phyloP scores from a whole-genome alignment of 2,329 filamentous ascomycete species.

The Cordyceps cicadae region DNA sequence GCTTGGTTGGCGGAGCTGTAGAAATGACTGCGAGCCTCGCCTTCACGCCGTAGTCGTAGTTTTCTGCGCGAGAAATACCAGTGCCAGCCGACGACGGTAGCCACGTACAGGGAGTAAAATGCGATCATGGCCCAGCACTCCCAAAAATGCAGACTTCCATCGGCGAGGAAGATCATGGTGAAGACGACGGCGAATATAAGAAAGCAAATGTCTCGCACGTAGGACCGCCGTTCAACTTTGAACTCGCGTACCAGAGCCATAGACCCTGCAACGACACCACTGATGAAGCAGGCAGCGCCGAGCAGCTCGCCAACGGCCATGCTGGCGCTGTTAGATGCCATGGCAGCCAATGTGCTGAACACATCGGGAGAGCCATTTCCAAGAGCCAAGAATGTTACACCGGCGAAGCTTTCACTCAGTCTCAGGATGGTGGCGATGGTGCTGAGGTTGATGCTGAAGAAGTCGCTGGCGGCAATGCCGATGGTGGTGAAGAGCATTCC shows the following conservation, averaged over 20 bases:
- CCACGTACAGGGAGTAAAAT: constrained; percentile 85
- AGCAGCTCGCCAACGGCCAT: constrained; percentile 92
- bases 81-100: constrained; percentile 84
- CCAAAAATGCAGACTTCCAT: constrained; percentile 78
- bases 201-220: constrained; percentile 84
- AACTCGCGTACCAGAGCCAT: constrained; percentile 98
- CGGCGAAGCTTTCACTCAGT: constrained; percentile 91
- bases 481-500: constrained; percentile 91
- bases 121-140: constrained; percentile 85
- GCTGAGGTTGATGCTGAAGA: constrained; percentile 93
- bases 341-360: constrained; percentile 96
- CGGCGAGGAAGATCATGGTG: constrained; percentile 77
- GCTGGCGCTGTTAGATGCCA: constrained; percentile 94
- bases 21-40: constrained; percentile 66
- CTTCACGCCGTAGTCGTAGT: constrained; percentile 54
- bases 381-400: constrained; percentile 92
- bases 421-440: constrained; percentile 84
- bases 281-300: constrained; percentile 92
- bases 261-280: constrained; percentile 87
- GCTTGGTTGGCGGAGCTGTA: constrained; percentile 42
- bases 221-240: constrained; percentile 79
- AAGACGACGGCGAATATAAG: constrained; percentile 83
- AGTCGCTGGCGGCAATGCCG: constrained; percentile 94
- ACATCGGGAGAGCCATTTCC: constrained; percentile 97
- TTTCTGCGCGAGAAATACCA: constrained; percentile 65